Evolutionary conservation across 345 rosid species (phyloP).

Genomic region (Populus ilicifolia): DNA sequence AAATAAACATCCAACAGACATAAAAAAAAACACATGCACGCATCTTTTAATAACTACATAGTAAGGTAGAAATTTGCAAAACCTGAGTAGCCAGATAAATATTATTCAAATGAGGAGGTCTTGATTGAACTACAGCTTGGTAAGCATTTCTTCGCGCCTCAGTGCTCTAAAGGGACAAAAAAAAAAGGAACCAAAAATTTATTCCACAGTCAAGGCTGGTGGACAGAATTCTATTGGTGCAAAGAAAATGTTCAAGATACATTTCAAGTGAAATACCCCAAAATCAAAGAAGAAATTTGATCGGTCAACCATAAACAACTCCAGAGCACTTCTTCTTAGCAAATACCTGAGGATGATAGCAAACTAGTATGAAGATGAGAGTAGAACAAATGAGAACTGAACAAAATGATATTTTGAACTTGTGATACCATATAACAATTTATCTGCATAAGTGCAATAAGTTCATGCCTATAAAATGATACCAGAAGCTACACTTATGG

Average conservation of each 20-base stretch:
- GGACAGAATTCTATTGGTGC: not conserved
- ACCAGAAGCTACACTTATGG: not conserved
- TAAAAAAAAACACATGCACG: not conserved
- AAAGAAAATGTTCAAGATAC: slow-evolving; percentile 1
- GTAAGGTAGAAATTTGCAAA: slow-evolving; percentile 16
- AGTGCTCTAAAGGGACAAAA: slow-evolving; percentile 43
- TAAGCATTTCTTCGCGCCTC: slow-evolving; percentile 89
- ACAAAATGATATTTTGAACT: slow-evolving; percentile 15
- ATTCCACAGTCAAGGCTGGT: not conserved
- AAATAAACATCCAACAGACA: not conserved
- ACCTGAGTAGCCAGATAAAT: slow-evolving; percentile 97
- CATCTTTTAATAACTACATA: not conserved
- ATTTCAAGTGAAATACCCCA: slow-evolving; percentile 54
- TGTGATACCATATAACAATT: not conserved
- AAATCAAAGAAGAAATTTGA: slow-evolving; percentile 97
- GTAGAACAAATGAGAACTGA: slow-evolving; percentile 9
- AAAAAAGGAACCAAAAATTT: slow-evolving; percentile 2
- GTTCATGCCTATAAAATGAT: not conserved
- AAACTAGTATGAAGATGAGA: not conserved
- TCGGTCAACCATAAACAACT: slow-evolving; percentile 93
- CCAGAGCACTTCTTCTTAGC: slow-evolving; percentile 93
- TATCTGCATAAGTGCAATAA: not conserved
- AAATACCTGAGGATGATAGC: slow-evolving; percentile 55
- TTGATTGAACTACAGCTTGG: slow-evolving; percentile 86
- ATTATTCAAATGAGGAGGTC: slow-evolving; percentile 85